phyloP scores from a whole-genome alignment of 1,284 basidiomycete species.

The Earliella scabrosa region DNA sequence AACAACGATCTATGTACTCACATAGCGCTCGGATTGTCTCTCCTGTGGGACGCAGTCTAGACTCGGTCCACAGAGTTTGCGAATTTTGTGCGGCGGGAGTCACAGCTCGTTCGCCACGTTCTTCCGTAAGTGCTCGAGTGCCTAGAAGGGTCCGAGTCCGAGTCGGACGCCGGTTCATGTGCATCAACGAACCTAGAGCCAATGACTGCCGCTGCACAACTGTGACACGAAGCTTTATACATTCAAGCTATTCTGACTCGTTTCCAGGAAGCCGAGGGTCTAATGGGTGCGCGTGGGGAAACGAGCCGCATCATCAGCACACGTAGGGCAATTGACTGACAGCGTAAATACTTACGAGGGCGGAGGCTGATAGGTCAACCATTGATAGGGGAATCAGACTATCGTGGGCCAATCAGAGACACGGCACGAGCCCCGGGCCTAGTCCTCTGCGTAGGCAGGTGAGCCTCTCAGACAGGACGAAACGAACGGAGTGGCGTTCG shows the following conservation, averaged over 20 bases:
- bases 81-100: too few relatives aligned
- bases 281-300: not conserved
- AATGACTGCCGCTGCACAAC: not conserved
- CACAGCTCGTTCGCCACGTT: too few relatives aligned
- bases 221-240: not conserved
- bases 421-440: conserved; percentile 3
- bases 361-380: not conserved
- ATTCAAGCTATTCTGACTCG: not conserved
- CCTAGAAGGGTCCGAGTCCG: too few relatives aligned
- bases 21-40: conserved; percentile 4
- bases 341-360: not conserved
- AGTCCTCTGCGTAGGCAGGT: not conserved
- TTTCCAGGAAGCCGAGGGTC: not conserved
- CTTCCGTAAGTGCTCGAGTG: too few relatives aligned
- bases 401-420: conserved; percentile 5
- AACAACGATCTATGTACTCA: not conserved
- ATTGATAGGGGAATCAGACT: conserved; percentile 7
- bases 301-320: not conserved
- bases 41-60: not conserved
- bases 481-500: conserved; percentile 3
- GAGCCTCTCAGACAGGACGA: not conserved
- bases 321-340: not conserved
- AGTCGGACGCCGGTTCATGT: not conserved
- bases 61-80: not conserved
- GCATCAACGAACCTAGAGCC: not conserved